phyloP scores from a whole-genome alignment of 371 early-diverging fungal genomes.

The Rhizomucor pusillus region DNA sequence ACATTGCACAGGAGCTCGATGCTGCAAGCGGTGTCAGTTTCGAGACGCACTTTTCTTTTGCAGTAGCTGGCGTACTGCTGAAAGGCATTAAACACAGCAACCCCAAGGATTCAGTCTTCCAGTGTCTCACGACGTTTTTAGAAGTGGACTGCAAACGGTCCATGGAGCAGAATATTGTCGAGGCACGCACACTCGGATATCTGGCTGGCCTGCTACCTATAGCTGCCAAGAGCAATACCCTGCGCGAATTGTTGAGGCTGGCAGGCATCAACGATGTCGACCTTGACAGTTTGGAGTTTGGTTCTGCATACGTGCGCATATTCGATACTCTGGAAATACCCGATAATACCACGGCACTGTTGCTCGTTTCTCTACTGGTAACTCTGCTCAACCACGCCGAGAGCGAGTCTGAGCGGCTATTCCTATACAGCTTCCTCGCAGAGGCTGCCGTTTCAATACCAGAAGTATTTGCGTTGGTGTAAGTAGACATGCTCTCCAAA shows the following conservation, averaged over 20 bases:
- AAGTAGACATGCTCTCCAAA: too few relatives aligned
- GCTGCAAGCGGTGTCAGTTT: slow-evolving; percentile 75
- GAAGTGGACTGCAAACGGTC: slow-evolving; percentile 64
- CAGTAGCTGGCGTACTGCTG: slow-evolving; percentile 75
- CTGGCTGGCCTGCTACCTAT: slow-evolving; percentile 72
- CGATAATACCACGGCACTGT: slow-evolving; percentile 65
- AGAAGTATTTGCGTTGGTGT: slow-evolving; percentile 76
- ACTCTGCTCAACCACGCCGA: slow-evolving; percentile 83
- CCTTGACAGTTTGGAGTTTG: slow-evolving; percentile 52
- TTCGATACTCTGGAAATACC: slow-evolving; percentile 72
- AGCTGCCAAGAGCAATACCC: slow-evolving; percentile 60
- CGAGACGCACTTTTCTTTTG: slow-evolving; percentile 82
- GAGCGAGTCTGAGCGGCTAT: slow-evolving; percentile 77
- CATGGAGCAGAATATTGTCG: slow-evolving; percentile 50
- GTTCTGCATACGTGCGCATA: slow-evolving; percentile 54
- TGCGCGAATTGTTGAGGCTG: slow-evolving; percentile 61
- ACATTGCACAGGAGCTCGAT: slow-evolving; percentile 69
- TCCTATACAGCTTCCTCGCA: slow-evolving; percentile 81
- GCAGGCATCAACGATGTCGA: slow-evolving; percentile 55
- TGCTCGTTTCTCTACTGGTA: slow-evolving; percentile 76
- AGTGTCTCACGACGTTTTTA: slow-evolving; percentile 68
- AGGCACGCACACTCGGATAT: slow-evolving; percentile 69
- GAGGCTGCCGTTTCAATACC: slow-evolving; percentile 75
- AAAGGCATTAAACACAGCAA: slow-evolving; percentile 79
- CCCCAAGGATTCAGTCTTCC: slow-evolving; percentile 69